Evolutionary conservation across 2,329 filamentous ascomycete genomes (phyloP).

Genomic region (Cadophora malorum): DNA sequence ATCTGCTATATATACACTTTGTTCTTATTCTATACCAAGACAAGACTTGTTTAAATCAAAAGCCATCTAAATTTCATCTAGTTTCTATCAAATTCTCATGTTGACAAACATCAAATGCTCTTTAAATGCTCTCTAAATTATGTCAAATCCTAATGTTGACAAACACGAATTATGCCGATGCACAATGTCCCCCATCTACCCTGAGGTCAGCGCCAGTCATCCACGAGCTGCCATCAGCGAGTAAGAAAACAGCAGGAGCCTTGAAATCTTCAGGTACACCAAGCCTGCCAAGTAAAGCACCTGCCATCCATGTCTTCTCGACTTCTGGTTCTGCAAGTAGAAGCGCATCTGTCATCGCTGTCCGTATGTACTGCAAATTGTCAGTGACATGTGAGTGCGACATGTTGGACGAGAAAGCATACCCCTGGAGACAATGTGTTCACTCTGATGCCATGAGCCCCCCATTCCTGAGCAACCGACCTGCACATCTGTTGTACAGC

Average conservation of each 20-base stretch:
- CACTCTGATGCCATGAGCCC: constrained; percentile 65
- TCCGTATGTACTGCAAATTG: constrained; percentile 49
- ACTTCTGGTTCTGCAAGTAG: constrained; percentile 46
- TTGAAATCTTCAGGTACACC: constrained; percentile 78
- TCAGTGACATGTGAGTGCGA: no score
- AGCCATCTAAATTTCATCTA: no score
- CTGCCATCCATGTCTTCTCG: constrained; percentile 69
- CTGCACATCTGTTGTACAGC: constrained; percentile 64
- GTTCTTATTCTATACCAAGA: no score
- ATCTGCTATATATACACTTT: no score
- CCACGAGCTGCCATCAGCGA: constrained; percentile 52
- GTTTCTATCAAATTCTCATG: no score
- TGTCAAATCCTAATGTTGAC: background rate
- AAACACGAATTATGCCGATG: constrained; percentile 17
- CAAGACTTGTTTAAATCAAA: no score
- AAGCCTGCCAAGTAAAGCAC: constrained; percentile 12
- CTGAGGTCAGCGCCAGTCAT: constrained; percentile 44
- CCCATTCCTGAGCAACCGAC: constrained; percentile 67
- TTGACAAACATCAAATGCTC: no score
- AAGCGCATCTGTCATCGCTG: constrained; percentile 55
- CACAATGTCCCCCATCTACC: constrained; percentile 55
- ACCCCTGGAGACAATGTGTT: constrained; percentile 67
- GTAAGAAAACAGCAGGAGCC: constrained; percentile 68
- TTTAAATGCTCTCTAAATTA: no score
- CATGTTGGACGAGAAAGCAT: no score